Evolutionary conservation across 306 rosid species (phyloP), one percentile per base, ranked within the genome.

Genomic region (Gastrolobium villosum): DNA sequence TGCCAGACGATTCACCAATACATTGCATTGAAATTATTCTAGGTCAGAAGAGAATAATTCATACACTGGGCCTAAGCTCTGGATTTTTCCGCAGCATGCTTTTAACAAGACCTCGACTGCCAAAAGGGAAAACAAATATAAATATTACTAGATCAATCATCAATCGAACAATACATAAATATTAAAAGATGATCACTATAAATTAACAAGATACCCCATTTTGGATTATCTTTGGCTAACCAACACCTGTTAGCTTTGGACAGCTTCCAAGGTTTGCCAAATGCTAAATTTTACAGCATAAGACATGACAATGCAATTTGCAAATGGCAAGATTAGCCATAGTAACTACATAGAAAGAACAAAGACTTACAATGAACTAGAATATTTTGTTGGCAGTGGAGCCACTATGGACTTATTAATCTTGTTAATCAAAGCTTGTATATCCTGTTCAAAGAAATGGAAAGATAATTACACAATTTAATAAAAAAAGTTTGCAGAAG

Each of bases 21-120:
- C 34, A 85, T 59, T 67, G 41, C 65, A 53, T 53, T 73, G 70
- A 53, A 53, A 85, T 60, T 67, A 74, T 73, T 72, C 54, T 72
- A 72, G 37, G 57, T 39, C 57, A 76, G 75, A 75, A 78, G 78
- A 82, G 74, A 81, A 70, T 70, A 77, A 69, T 77, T 89, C 99
- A 34, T 93, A 96, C 99, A 83, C 96, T 91, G 62, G 99, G 98
- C 72, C 99, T 90, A 75, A 91, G 91, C 89, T 96, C 98, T 28
- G 99, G 98, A 84, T 93, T 96, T 87, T 90, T 96, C 82, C 99
- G 98, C 88, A 96, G 92, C 99, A 96, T 91, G 86, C 97, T 93
- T 83, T 96, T 96, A 68, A 96, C 90, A 28, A 96, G 98, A 75
- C 94, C 83, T 68, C 98, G 99, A 83, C 99, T 96, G 94, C 77